phyloP scores from a whole-genome alignment of 768 basidiomycete genomes.

The Boletus sensibilis region DNA sequence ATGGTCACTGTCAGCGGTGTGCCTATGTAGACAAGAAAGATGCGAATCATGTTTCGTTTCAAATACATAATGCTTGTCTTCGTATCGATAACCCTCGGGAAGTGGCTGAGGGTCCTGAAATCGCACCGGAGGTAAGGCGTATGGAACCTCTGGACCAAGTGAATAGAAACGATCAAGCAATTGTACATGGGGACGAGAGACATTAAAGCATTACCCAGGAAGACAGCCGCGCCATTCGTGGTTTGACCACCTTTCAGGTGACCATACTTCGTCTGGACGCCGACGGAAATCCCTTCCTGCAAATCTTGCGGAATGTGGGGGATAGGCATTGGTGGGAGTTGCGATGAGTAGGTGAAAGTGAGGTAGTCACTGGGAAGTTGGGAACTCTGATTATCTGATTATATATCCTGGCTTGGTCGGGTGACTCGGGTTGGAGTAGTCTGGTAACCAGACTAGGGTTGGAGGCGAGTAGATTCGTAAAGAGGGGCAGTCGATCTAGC shows the following conservation, averaged over 20 bases:
- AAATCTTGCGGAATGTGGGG: constrained; percentile 15
- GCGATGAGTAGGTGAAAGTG: not conserved
- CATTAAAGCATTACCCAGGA: constrained; percentile 47
- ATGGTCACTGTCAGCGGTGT: not conserved
- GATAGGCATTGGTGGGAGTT: not conserved
- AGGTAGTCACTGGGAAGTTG: not conserved
- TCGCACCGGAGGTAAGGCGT: constrained; percentile 62
- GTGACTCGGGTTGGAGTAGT: too few relatives aligned
- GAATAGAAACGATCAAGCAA: not conserved
- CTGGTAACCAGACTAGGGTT: too few relatives aligned
- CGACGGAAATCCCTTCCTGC: not conserved
- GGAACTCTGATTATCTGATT: not conserved
- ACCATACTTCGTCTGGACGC: constrained; percentile 55
- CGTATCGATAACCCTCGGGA: constrained; percentile 54
- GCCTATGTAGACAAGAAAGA: not conserved
- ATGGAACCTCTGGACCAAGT: constrained; percentile 58
- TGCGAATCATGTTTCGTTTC: constrained; percentile 53
- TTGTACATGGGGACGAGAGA: not conserved
- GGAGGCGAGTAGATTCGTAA: not conserved
- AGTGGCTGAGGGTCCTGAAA: constrained; percentile 63
- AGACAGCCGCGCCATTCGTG: constrained; percentile 57
- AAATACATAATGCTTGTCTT: constrained; percentile 53
- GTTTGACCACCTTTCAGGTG: constrained; percentile 58
- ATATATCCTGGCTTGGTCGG: not conserved
- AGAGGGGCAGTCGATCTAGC: not conserved